Evolutionary conservation across 2,329 filamentous ascomycete genomes (phyloP), one percentile per base, ranked within the genome.

Genomic region (Endoconidiophora polonica): DNA sequence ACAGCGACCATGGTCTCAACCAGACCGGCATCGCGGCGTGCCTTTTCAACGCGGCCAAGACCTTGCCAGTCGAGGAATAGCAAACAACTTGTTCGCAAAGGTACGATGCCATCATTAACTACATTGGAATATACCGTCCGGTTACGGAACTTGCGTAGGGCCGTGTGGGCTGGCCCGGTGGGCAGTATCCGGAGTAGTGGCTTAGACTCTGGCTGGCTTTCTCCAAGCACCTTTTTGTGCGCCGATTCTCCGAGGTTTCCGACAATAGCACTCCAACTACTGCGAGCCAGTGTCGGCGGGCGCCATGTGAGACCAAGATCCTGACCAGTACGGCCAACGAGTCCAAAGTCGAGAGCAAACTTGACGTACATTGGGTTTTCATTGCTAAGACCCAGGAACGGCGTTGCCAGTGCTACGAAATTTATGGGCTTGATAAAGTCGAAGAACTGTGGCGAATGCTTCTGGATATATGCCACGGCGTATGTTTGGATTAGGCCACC

Each of bases 301-400:
- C 86, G 78, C 91, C 91, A 98, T 1, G 88, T 94, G 54, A 98
- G 68, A 20, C 91, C 91, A 6, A 98, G 72, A 66, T 98, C 91
- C 63, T 96, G 86, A 5, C 91, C 91, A 2, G 91, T 95, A 49
- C 90, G 77, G n/a, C 91, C 91, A 12, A 98, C 90, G 1, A 98
- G 73, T 0, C 91, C 91, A 66, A 96, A 94, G 62, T 98, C 91
- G 3, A 98, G 70, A 0, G 91, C 91, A 63, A 98, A 96, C 59
- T 88, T 94, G 64, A 98, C 85, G 62, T 98, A 98, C 51, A 96
- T 72, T 0, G 91, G 91, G 58, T 98, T 98, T 61, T 98, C 91
- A 61, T 98, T 95, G 63, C 90, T 96, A 37, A 96, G 68, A 0
- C 90, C 90, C 1, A 96, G 68, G 56, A 95, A 86, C 0, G 90